Conservation (phyloP, 352 stramenopile species). For the Pythium brachiatum region DNA sequence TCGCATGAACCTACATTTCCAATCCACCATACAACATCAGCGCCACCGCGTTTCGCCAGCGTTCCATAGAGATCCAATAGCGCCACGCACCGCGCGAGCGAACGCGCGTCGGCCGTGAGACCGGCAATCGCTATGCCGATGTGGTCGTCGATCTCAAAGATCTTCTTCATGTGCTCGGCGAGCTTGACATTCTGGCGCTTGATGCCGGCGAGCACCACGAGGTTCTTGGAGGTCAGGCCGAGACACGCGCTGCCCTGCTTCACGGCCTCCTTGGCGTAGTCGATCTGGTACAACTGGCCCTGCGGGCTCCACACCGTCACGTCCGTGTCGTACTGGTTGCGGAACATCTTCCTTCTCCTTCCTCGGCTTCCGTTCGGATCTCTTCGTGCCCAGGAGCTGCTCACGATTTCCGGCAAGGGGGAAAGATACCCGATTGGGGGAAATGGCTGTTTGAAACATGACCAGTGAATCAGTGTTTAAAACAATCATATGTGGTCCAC, state of each 20-base stretch:
- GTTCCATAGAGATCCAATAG: too few species aligned
- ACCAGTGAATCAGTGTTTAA: constrained; percentile 4
- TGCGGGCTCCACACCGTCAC: constrained; percentile 99
- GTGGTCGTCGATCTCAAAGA: constrained; percentile 99
- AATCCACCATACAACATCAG: constrained; percentile 2
- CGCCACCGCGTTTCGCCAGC: not conserved
- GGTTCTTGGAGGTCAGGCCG: constrained; percentile 91
- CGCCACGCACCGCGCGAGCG: constrained; percentile 78
- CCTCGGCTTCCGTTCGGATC: constrained; percentile 7
- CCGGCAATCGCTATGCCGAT: constrained; percentile 98
- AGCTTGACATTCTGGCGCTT: constrained; percentile 88
- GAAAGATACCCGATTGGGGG: constrained; percentile 30
- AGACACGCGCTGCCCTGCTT: constrained; percentile 97
- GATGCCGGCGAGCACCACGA: constrained; percentile 92
- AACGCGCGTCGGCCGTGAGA: constrained; percentile 96
- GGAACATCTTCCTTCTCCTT: constrained; percentile 89
- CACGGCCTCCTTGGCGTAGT: constrained; percentile 95
- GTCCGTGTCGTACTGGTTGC: constrained; percentile 99
- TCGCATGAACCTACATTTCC: constrained; percentile 85
- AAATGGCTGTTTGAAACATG: constrained; percentile 27
- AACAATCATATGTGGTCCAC: constrained; percentile 23
- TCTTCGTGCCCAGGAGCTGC: constrained; percentile 14
- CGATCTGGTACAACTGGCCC: constrained; percentile 98
- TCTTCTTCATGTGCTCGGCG: constrained; percentile 97
- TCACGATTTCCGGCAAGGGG: constrained; percentile 22